Evolutionary conservation across 257 asterid genomes (phyloP), one percentile per base, ranked within the genome.

Genomic region (Capsicum rhomboideum): DNA sequence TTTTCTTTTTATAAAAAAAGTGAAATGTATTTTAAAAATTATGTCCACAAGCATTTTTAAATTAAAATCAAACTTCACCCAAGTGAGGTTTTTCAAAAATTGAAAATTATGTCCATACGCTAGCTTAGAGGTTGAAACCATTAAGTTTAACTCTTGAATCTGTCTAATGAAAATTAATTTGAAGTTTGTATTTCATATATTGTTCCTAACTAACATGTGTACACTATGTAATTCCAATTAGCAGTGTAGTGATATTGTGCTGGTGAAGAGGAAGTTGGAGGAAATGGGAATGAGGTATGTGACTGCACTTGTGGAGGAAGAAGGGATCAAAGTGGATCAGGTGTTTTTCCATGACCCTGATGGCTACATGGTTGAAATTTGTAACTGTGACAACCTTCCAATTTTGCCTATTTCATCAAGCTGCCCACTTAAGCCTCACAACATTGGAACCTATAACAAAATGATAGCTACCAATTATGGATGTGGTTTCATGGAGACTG

Each of bases 281-380:
- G 91, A 85, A 13, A 83, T 85, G 90, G 85, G 88, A 66, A 83
- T 89, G 83, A 82, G 83, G 34, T 85, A 87, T 9, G 89, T 54
- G 31, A 87, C 61, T 2, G 90, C 85, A 4, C 37, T 82, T 10
- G 87, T 89, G 20, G 90, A 89, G 82, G 91, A 89, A 17, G 86
- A 79, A 4, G 91, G 91, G 13, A 84, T 83, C 6, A 69, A 78
- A 49, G 91, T 89, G 28, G 89, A 89, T 67, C 91, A 89, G 5
- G 88, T 89, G 34, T 89, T 89, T 75, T 89, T 89, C 85, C 91
- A 89, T 55, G 91, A 89, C 28, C 91, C 91, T 2, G 91, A 89
- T 84, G 91, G 87, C 72, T 89, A 89, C 66, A 89, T 89, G 91
- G 85, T 89, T 64, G 91, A 89, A 72, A 46, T 89, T 0, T 89